Conservation (phyloP, 169 alveolate species). For the Neospora caninum region DNA sequence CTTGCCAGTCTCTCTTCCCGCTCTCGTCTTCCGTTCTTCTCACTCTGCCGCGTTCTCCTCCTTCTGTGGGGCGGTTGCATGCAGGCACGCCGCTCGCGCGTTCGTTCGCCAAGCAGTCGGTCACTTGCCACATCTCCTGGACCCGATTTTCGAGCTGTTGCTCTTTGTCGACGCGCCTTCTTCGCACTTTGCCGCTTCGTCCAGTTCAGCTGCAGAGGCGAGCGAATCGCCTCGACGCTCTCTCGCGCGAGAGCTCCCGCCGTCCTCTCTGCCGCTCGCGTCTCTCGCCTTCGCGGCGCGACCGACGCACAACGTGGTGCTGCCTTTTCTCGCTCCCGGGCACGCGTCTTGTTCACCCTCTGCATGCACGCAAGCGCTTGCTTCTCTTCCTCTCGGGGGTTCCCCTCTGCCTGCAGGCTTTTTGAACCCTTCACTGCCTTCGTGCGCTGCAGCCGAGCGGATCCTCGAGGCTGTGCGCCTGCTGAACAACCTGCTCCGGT, state of each 20-base stretch:
- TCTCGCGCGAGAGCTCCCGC: background rate
- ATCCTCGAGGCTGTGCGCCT: slow-evolving; percentile 23
- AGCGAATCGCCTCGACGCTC: background rate
- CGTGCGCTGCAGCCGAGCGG: slow-evolving; percentile 25
- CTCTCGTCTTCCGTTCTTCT: too few relatives aligned
- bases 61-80: background rate
- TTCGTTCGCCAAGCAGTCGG: slow-evolving; percentile 37
- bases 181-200: background rate
- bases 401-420: background rate
- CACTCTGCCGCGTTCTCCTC: background rate
- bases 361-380: background rate
- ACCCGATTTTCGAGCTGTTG: slow-evolving; percentile 36
- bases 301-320: background rate
- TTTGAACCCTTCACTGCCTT: background rate
- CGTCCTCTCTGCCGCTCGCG: background rate
- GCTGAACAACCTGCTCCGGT: slow-evolving; percentile 41
- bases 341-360: background rate
- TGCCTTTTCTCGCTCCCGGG: background rate
- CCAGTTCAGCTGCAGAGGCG: background rate
- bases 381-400: background rate
- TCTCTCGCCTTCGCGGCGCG: background rate
- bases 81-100: slow-evolving; percentile 58
- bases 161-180: slow-evolving; percentile 1
- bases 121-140: slow-evolving; percentile 36
- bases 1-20: background rate